Evolutionary conservation across 352 stramenopile genomes (phyloP), one percentile per base, ranked within the genome.

Genomic region (Globisporangium sylvaticum): DNA sequence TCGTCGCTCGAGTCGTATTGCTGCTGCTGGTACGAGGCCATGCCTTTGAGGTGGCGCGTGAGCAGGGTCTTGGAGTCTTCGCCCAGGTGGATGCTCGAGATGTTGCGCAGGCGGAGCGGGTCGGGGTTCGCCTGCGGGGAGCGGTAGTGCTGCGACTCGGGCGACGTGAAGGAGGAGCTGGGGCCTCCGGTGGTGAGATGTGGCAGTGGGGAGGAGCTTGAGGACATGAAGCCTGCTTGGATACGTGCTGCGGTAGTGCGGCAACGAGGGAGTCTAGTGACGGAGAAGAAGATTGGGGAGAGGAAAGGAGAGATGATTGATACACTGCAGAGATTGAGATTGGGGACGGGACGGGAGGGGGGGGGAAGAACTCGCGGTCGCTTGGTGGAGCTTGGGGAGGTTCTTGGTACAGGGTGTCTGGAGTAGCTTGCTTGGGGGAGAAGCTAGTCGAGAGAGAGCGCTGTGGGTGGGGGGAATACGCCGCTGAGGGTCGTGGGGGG

Each of bases 11-110:
- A 69, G 39, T 62, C 61, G 31, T 56, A 53, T n/a, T 69, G 56
- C 42, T 68, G 64, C 64, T 69, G 60, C 42, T 69, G 56, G 44
- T 64, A 64, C 20, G 62, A 69, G 53, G 66, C 72, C 75, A 81
- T 81, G 67, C 71, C 70, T 67, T 78, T 79, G 57, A 78, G 73
- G 59, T 80, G 58, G 70, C 73, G 73, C 68, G 62, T 71, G 67
- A 79, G 70, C 55, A 76, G 46, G 31, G 64, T 79, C 73, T 78
- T 79, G 65, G 64, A 70, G 60, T 78, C 65, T n/a, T 69, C 70
- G n/a, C 59, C 53, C 31, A 82, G 59, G 55, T 82, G 69, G 64
- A 82, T 80, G 55, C 70, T 80, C 58, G 71, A 70, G 62, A 71
- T 57, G 57, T 54, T 70, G 53, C 56, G 58, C 20, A 71, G 62